phyloP scores from a whole-genome alignment of 2,329 filamentous ascomycete species.

The Paracorniculantispora psalliotae region DNA sequence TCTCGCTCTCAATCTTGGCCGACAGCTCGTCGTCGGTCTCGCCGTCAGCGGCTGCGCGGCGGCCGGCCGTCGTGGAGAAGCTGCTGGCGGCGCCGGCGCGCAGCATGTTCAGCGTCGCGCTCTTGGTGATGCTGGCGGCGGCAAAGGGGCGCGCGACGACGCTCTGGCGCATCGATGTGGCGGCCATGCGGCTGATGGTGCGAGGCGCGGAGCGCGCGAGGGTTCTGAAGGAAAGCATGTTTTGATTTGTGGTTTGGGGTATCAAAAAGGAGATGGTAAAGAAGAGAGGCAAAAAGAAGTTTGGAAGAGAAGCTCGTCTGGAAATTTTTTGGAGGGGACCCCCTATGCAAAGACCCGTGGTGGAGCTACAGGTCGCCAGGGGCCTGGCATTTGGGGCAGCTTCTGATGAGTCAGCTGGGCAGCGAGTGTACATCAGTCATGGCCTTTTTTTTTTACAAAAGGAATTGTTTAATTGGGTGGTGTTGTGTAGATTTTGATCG shows the following conservation, averaged over 20 bases:
- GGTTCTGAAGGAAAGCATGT: slow-evolving; percentile 66
- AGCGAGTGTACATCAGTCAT: too few species aligned
- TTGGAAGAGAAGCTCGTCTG: background rate
- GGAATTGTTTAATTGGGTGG: too few species aligned
- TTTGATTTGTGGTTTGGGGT: slow-evolving; percentile 1
- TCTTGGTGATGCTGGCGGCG: slow-evolving; percentile 28
- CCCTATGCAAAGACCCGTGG: background rate
- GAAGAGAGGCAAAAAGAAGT: background rate
- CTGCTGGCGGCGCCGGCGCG: slow-evolving; percentile 38
- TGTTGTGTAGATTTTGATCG: too few species aligned
- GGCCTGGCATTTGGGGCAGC: slow-evolving; percentile 10
- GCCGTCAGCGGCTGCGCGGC: slow-evolving; percentile 34
- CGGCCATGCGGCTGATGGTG: slow-evolving; percentile 53
- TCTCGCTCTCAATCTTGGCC: slow-evolving; percentile 79
- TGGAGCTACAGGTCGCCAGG: background rate
- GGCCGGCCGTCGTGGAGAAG: slow-evolving; percentile 42
- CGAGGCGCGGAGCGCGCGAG: slow-evolving; percentile 64
- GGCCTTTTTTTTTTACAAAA: too few species aligned
- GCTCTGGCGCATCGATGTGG: slow-evolving; percentile 46
- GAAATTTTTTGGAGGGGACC: slow-evolving; percentile 4
- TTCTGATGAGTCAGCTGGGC: slow-evolving; percentile 8
- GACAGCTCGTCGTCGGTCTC: slow-evolving; percentile 74
- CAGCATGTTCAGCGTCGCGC: slow-evolving; percentile 19
- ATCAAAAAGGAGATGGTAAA: background rate
- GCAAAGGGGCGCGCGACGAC: slow-evolving; percentile 39